Base-by-base conservation (phyloP, 176 grass and related monocot species). In the Avena sativa region DNA sequence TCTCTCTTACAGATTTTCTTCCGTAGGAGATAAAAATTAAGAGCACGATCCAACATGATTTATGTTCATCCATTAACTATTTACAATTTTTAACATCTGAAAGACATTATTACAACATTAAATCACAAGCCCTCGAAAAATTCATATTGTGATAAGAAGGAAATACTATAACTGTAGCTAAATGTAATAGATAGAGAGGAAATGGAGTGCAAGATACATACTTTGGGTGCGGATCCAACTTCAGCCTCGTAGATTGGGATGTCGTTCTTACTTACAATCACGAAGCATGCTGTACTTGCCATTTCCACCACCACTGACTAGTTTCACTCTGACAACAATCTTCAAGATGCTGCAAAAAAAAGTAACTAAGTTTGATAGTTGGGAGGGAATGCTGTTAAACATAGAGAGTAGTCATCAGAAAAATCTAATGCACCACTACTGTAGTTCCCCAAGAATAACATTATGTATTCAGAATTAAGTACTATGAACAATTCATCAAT, bases 241-340 rank as follows among this genome's bases (percentile, higher is more conserved):
- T 97, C 95, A 49, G 95, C 91, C 89, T 97, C 93, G 66, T 97
- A 97, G 36, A 97, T 95, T 12, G 95, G 93, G 68, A 95, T 95
- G 43, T 93, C 87, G 7, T 97, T 91, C 89, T 92, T 97, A 87
- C 93, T 91, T 47, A 97, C 95, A 84, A 95, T 95, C 66, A 93
- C 83, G 3, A 97, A 97, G 40, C 95, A 97, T 48, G 91, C 95
- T n/a, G 91, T 93, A 64, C 80, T 94, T n/a, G 93, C 87, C 95
- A 97, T 97, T 88, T 86, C 69, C 68, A 71, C 74, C 74, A 70
- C 50, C 28, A 61, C 20, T 49, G 26, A 81, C 23, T 68, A 36
- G 3, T 56, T 82, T 46, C 14, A 15, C 79, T 55, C 76, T 14
- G 61, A 3, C 3, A 70, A 23, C 40, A 74, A 79, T 83, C 51